Base-by-base conservation (phyloP, 2,329 filamentous ascomycete genomes). In the Colletotrichum euphorbiae region DNA sequence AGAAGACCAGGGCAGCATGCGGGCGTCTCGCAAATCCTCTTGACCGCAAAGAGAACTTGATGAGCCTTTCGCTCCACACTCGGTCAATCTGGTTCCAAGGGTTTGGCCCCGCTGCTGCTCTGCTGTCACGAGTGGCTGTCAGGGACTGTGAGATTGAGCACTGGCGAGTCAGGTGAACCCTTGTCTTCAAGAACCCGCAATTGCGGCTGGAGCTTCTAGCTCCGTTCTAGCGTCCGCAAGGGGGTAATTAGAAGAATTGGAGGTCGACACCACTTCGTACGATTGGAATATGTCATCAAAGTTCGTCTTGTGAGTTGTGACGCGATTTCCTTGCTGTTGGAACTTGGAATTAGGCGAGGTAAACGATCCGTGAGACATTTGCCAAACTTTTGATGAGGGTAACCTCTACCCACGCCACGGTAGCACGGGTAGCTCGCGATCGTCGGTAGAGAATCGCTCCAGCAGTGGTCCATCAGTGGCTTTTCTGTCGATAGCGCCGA, bases 1-100 rank as follows among this genome's bases (percentile, higher is more conserved):
- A 59, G 42, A 56, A 55, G n/a, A 31, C 36, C 43, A n/a, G n/a
- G n/a, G n/a, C n/a, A 40, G 55, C 43, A 45, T 51, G 57, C 56
- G 45, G 60, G 66, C 59, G 56, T 61, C 38, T 21, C 24, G 48
- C 24, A 54, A 70, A 69, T 59, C 66, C 58, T 60, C 58, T 66
- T 67, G 67, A 38, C 62, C 61, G 13, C 46, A 63, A 55, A 36
- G 56, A 70, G 65, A 17, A 28, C 9, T 56, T 65, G 61, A 62
- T 67, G 46, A 28, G 21, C 46, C 33, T 31, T 19, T 21, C 28
- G 17, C 52, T 62, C 69, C 69, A 69, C 69, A 70, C 56, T 66
- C 69, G 69, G 69, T 69, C 62, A 69, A 57, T 42, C n/a, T 64
- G 15, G 46, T 24, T 54, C 28, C 65, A 65, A n/a, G 57, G 66